Base-by-base conservation (phyloP, 176 grass and related monocot genomes). In the Pontederia crassipes region DNA sequence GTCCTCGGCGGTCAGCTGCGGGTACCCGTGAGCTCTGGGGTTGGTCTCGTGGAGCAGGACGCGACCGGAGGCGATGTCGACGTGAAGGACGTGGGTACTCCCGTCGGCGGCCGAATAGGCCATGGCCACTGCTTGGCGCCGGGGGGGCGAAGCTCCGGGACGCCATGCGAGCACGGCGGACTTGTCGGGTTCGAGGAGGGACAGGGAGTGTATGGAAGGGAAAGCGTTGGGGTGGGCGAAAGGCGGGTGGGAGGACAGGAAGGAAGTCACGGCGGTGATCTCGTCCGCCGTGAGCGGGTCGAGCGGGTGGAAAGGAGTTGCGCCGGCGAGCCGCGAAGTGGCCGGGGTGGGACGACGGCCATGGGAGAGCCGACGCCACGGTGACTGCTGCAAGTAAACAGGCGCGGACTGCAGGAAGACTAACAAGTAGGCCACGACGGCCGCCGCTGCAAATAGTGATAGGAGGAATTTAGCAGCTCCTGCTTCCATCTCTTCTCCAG, bases 1-100 rank as follows among this genome's bases (percentile, higher is more conserved):
- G 70, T 96, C 92, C 16, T 96, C 87, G 59, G 87, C 74, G 73
- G 72, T 90, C 82, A 96, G 81, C 15, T 66, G 80, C 12, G 92
- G 92, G 69, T 82, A 96, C 0, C 92, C 92, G 0, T 83, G 80
- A 0, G 74, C 75, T 0, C 32, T 40, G 92, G 76, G 24, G 54
- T 67, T 1, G 81, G 83, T 20, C 82, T 77, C 11, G 32, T 40
- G 32, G 6, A 66, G 54, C 3, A 58, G 55, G 46, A 96, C 81
- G 1, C 57, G 9, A 4, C 77, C 72, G 4, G 15, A 59, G 1
- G 40, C 58, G 9, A 96, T 75, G 59, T 96, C 78, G 10, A 90
- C 28, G n/a, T 66, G 68, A 53, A 96, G 74, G 28, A 40, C 32
- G 32, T 40, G 82, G 62, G 49, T 78, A 68, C 4, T 78, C 11